Conservation (phyloP, 176 grass and related monocot genomes). For the Avena insularis region DNA sequence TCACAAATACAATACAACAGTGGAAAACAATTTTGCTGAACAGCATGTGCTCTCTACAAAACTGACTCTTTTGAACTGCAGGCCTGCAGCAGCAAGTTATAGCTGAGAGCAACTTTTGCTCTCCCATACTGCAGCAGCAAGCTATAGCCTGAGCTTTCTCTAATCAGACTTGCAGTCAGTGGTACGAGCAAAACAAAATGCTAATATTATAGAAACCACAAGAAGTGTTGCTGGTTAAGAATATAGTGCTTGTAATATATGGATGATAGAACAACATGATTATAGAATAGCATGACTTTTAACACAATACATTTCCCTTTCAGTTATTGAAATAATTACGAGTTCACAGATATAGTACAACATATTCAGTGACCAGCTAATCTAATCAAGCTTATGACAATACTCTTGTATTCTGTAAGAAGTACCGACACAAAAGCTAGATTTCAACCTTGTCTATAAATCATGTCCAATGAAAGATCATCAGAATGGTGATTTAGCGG, state of each 20-base stretch:
- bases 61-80: background rate
- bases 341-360: background rate
- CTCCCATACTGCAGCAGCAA: background rate
- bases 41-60: too few species aligned
- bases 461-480: background rate
- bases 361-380: background rate
- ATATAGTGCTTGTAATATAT: background rate
- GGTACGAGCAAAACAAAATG: background rate
- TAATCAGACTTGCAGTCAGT: background rate
- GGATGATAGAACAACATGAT: background rate
- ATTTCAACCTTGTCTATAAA: constrained; percentile 23
- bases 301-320: background rate
- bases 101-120: background rate
- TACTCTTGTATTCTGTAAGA: background rate
- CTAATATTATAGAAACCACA: background rate
- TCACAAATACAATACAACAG: background rate
- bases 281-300: too few species aligned
- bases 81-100: background rate
- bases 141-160: too few species aligned
- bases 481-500: background rate
- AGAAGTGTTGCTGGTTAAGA: background rate
- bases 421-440: background rate
- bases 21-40: background rate
- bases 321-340: background rate
- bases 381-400: too few species aligned